These are phyloP conservation scores for Ogataea allantospora DNA, from an alignment of 805 yeast species.

Conservation along the genomic window DNA sequence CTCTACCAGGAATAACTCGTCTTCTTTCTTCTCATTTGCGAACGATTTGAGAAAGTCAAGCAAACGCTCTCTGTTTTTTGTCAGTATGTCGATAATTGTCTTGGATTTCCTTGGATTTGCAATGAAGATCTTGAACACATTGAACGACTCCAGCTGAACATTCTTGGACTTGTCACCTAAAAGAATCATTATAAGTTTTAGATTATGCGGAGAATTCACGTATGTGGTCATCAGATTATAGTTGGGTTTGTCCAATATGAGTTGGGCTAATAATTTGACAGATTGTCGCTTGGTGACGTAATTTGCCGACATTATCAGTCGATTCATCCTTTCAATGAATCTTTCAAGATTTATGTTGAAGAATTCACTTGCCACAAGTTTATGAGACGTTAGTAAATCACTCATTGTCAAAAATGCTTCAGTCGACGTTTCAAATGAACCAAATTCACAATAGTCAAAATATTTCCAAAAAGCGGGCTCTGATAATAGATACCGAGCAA, in stretches of 20 bases:
- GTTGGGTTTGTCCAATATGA: conserved; percentile 71
- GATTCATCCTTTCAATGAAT: conserved; percentile 65
- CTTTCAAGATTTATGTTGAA: conserved; percentile 53
- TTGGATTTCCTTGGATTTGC: conserved; percentile 91
- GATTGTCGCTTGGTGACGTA: conserved; percentile 94
- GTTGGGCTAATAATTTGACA: conserved; percentile 66
- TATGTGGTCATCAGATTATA: conserved; percentile 71
- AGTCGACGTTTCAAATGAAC: conserved; percentile 85
- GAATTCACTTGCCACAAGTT: conserved; percentile 68
- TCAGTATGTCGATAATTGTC: conserved; percentile 73
- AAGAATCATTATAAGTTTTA: conserved; percentile 82
- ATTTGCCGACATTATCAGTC: conserved; percentile 69
- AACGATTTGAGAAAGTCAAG: conserved; percentile 66
- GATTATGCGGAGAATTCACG: conserved; percentile 75
- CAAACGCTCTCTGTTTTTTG: conserved; percentile 79
- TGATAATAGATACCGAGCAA: conserved; percentile 58
- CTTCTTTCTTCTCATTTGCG: conserved; percentile 60
- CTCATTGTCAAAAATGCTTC: conserved; percentile 79
- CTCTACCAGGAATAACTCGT: conserved; percentile 69
- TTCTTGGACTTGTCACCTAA: conserved; percentile 87
- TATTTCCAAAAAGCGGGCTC: conserved; percentile 75
- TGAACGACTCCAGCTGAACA: conserved; percentile 86
- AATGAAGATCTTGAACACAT: conserved; percentile 91
- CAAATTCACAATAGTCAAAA: conserved; percentile 72
- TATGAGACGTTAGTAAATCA: conserved; percentile 69